These are phyloP conservation scores for Moniliella sp. DNA, from an alignment of 1,284 basidiomycete species.

Conservation along the genomic window DNA sequence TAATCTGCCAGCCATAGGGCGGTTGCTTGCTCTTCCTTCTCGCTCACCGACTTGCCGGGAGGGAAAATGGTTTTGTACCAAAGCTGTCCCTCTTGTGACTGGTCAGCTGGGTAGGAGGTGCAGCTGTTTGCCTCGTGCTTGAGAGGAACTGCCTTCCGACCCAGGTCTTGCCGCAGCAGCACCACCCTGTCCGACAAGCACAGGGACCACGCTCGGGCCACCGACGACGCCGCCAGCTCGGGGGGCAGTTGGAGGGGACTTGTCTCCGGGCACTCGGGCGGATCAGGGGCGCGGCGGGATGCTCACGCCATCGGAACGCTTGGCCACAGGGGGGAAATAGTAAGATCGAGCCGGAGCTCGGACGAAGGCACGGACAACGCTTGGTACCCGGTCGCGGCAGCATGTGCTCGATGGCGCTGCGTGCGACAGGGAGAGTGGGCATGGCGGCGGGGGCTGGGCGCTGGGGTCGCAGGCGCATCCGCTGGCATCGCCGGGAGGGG, in stretches of 20 bases:
- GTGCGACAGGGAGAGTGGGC: neutral
- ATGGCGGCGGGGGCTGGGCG: too few species aligned
- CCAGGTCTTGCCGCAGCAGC: slow-evolving; percentile 20
- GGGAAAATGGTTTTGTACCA: slow-evolving; percentile 17
- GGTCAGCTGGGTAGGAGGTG: too few species aligned
- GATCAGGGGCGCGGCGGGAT: neutral
- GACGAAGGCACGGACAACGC: neutral
- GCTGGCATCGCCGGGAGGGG: too few species aligned
- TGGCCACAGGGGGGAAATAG: slow-evolving; percentile 30
- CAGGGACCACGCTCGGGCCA: slow-evolving; percentile 29
- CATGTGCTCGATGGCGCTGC: neutral
- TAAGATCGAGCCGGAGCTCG: slow-evolving; percentile 19
- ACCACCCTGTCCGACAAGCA: slow-evolving; percentile 28
- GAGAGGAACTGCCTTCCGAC: too few species aligned
- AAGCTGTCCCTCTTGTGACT: slow-evolving; percentile 7
- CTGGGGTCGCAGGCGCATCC: too few species aligned
- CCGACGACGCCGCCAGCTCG: too few species aligned
- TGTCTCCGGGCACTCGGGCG: neutral
- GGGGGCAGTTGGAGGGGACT: neutral
- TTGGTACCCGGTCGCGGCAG: neutral
- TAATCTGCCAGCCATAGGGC: slow-evolving; percentile 60
- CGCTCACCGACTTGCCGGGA: neutral
- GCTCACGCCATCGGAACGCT: slow-evolving; percentile 25
- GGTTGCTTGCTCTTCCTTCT: slow-evolving; percentile 36
- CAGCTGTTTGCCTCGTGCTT: too few species aligned